These are phyloP conservation scores for Vitis hybrid DNA, from an alignment of 177 flowering plant genomes.

Conservation along the genomic window DNA sequence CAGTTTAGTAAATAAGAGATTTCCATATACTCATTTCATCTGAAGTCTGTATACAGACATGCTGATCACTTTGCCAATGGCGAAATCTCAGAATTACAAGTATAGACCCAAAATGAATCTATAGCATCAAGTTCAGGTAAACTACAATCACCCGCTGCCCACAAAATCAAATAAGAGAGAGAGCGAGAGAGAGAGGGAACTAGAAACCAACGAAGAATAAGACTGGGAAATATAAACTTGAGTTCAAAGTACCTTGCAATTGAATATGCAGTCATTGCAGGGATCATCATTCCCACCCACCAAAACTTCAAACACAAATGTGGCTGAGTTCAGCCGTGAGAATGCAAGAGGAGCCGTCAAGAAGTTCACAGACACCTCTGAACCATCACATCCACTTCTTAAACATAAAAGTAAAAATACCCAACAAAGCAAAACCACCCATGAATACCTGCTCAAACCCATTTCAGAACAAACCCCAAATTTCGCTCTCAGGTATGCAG, in stretches of 20 bases:
- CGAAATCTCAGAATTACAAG: background rate
- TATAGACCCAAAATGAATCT: background rate
- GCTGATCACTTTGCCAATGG: background rate
- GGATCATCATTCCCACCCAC: conserved; percentile 28
- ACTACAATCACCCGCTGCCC: background rate
- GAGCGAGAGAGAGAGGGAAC: no score
- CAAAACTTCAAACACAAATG: conserved; percentile 64
- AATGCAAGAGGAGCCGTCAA: conserved; percentile 53
- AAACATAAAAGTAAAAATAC: conserved; percentile 35
- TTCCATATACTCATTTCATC: background rate
- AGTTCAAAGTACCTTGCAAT: conserved; percentile 64
- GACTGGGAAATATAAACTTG: background rate
- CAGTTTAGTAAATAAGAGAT: background rate
- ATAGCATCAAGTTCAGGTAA: background rate
- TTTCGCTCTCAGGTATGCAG: background rate
- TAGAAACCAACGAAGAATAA: background rate
- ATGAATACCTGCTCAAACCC: conserved; percentile 36
- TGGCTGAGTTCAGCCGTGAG: conserved; percentile 48
- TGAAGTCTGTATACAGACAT: background rate
- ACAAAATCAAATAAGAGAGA: background rate
- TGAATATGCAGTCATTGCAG: conserved; percentile 57
- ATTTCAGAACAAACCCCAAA: conserved; percentile 25
- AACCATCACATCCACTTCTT: conserved; percentile 31
- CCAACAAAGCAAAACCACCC: conserved; percentile 45
- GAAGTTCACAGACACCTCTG: conserved; percentile 53